Percentiles rank a stretch among this genome's conserved stretches.
These are phyloP conservation scores for Thermothielavioides terrestris DNA, from an alignment of 495 filamentous ascomycete genomes.

Conservation along the genomic window DNA sequence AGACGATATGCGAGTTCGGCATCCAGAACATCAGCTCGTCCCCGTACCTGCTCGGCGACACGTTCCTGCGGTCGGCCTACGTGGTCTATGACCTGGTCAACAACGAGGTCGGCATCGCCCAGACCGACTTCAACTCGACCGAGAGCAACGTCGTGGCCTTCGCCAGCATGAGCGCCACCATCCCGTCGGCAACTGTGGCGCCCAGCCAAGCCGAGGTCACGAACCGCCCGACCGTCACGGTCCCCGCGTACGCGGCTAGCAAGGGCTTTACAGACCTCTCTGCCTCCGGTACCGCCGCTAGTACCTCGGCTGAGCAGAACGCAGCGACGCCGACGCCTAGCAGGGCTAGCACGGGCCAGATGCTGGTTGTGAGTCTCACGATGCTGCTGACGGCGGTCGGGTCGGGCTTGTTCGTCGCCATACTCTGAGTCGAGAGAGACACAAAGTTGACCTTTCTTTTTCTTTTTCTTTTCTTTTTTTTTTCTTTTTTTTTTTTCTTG, in stretches of 20 bases:
- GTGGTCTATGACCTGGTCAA: slow-evolving; percentile 90
- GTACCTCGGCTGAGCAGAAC: slow-evolving; percentile 15
- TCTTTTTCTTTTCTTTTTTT: background rate
- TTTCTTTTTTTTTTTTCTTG: background rate
- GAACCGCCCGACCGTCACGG: slow-evolving; percentile 20
- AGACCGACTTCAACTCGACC: slow-evolving; percentile 79
- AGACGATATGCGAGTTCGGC: slow-evolving; percentile 61
- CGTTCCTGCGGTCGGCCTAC: slow-evolving; percentile 87
- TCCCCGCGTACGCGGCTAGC: slow-evolving; percentile 33
- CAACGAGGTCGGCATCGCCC: slow-evolving; percentile 77
- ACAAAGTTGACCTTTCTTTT: no score
- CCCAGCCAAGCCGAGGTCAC: slow-evolving; percentile 33
- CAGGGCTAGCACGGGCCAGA: slow-evolving; percentile 26
- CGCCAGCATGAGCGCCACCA: slow-evolving; percentile 38
- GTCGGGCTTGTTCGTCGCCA: slow-evolving; percentile 30
- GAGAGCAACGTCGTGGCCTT: slow-evolving; percentile 45
- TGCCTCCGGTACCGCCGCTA: no score
- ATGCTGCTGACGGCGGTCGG: slow-evolving; percentile 34
- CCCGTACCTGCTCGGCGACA: slow-evolving; percentile 77
- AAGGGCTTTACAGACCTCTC: slow-evolving; percentile 30
- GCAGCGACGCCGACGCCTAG: slow-evolving; percentile 22
- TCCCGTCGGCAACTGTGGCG: slow-evolving; percentile 42
- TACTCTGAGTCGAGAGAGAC: no score
- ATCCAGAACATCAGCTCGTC: slow-evolving; percentile 57
- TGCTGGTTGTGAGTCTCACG: slow-evolving; percentile 28